These are phyloP conservation scores for Adenanthera pavonina DNA, from an alignment of 306 rosid genomes.

Conservation along the genomic window DNA sequence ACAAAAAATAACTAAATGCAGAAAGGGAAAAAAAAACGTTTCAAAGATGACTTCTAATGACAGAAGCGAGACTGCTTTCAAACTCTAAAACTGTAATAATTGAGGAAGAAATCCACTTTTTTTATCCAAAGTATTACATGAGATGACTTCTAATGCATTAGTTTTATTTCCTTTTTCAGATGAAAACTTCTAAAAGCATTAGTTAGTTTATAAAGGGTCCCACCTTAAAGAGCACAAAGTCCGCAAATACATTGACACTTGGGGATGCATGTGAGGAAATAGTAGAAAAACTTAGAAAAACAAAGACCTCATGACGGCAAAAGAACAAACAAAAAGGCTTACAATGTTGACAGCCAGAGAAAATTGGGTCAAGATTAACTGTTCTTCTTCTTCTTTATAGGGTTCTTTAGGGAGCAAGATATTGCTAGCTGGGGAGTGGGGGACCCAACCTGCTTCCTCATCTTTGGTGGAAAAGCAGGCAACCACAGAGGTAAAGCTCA, in stretches of 20 bases:
- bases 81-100: background rate
- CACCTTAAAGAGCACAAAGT: background rate
- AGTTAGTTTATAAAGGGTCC: background rate
- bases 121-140: background rate
- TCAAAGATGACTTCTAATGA: background rate
- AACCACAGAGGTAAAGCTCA: background rate
- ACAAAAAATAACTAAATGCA: background rate
- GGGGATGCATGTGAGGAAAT: background rate
- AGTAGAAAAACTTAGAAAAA: background rate
- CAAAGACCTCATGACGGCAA: background rate
- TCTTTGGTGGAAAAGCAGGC: background rate
- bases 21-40: too few species aligned
- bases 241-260: background rate
- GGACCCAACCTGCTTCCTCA: background rate
- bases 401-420: background rate
- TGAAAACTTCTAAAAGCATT: background rate
- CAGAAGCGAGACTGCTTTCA: background rate
- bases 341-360: slow-evolving; percentile 9
- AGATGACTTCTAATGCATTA: background rate
- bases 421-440: background rate
- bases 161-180: background rate
- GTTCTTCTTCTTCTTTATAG: background rate
- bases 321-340: background rate
- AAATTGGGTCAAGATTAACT: background rate
- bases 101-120: background rate